Percentiles rank a stretch among this genome's conserved stretches.
Evolutionary conservation across 495 filamentous ascomycete species (phyloP).

Genomic region (Hypoxylon intermedium): DNA sequence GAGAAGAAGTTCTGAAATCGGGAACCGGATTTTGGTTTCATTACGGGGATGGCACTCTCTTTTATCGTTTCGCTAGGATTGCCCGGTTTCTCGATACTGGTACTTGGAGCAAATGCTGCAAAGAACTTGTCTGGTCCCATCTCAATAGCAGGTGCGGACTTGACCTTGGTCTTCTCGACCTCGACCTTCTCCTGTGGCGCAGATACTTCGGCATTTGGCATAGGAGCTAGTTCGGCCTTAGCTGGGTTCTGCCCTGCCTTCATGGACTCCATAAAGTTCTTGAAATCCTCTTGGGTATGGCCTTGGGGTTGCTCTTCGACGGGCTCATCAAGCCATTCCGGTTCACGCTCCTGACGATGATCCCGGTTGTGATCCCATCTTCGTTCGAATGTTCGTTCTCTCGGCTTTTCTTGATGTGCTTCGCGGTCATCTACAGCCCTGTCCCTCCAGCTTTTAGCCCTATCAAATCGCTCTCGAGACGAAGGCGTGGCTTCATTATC

Average conservation of each 20-base stretch:
- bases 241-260: conserved; percentile 64
- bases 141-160: conserved; percentile 67
- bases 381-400: conserved; percentile 54
- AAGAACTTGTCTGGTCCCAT: conserved; percentile 82
- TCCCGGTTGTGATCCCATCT: conserved; percentile 72
- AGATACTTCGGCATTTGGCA: conserved; percentile 34
- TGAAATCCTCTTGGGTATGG: conserved; percentile 89
- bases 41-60: conserved; percentile 45
- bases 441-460: conserved; percentile 71
- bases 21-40: conserved; percentile 63
- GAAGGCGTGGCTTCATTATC: conserved; percentile 46
- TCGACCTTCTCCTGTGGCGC: conserved; percentile 41
- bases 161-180: conserved; percentile 57
- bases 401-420: conserved; percentile 49
- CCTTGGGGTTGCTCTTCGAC: conserved; percentile 71
- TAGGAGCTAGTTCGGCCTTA: conserved; percentile 46
- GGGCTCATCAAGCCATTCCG: conserved; percentile 84
- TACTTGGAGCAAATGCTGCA: conserved; percentile 64
- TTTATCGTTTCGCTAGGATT: conserved; percentile 50
- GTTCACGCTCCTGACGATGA: conserved; percentile 73
- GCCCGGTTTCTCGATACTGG: conserved; percentile 35
- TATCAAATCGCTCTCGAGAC: conserved; percentile 64
- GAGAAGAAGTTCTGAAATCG: conserved; percentile 86
- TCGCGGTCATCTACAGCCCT: conserved; percentile 61
- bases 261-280: conserved; percentile 93